Conservation (phyloP, 2,329 filamentous ascomycete genomes). For the Taxawa tesnikishii region DNA sequence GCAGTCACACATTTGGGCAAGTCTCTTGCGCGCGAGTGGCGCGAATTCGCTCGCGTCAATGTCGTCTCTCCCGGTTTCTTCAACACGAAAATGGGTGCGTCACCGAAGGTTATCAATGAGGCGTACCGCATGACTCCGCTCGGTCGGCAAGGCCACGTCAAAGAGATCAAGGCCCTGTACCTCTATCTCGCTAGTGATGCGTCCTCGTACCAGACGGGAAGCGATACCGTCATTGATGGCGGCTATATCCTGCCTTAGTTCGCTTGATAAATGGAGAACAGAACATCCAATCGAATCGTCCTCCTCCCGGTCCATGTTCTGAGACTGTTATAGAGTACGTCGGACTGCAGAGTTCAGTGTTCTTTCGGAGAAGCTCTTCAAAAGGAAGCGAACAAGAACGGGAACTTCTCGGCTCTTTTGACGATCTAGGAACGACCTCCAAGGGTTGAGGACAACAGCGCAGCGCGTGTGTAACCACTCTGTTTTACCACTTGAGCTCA, state of each 20-base stretch:
- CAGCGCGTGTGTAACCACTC: no score
- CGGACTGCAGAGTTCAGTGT: no score
- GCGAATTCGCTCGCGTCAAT: conserved; percentile 46
- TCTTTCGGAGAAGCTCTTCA: no score
- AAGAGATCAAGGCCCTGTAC: conserved; percentile 21
- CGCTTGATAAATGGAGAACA: no score
- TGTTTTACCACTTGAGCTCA: no score
- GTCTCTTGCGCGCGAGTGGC: conserved; percentile 43
- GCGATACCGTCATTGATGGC: conserved; percentile 20
- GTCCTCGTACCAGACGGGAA: conserved; percentile 18
- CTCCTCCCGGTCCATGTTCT: no score
- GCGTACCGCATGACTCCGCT: conserved; percentile 37
- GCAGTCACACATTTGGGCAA: conserved; percentile 45
- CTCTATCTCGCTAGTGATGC: conserved; percentile 22
- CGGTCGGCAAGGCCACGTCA: conserved; percentile 24
- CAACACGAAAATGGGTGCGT: conserved; percentile 43
- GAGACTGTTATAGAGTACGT: no score
- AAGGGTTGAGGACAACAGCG: no score
- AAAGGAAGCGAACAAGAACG: no score
- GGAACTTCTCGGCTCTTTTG: no score
- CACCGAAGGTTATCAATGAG: conserved; percentile 31
- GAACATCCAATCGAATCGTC: no score
- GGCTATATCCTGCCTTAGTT: conserved; percentile 22
- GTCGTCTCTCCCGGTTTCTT: conserved; percentile 43
- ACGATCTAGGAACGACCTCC: no score